phyloP scores from a whole-genome alignment of 2,329 filamentous ascomycete genomes.

The Sporothrix humicola region DNA sequence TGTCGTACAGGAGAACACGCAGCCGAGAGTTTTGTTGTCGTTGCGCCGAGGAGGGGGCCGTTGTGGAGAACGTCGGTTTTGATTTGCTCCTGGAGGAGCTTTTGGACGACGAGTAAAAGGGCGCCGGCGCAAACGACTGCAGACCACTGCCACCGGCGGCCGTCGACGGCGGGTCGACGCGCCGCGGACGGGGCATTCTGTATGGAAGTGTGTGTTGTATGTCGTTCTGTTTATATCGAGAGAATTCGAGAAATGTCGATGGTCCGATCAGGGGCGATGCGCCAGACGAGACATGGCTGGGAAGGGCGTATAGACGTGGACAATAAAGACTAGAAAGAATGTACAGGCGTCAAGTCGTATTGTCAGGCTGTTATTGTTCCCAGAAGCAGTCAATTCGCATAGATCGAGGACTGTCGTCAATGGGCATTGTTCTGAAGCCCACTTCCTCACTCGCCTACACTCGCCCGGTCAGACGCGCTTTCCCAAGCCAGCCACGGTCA shows the following conservation, averaged over 20 bases:
- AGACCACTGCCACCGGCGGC: neutral
- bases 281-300: neutral
- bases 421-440: neutral
- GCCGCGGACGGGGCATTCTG: conserved; percentile 29
- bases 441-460: neutral
- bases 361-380: no score
- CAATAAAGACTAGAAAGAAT: neutral
- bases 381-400: no score
- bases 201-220: neutral
- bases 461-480: neutral
- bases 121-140: neutral
- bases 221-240: neutral
- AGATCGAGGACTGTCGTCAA: neutral
- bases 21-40: conserved; percentile 34
- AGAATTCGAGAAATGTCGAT: neutral
- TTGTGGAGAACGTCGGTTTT: neutral
- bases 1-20: conserved; percentile 45
- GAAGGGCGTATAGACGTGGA: no score
- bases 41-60: neutral
- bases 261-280: conserved; percentile 1
- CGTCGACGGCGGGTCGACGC: neutral
- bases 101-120: neutral
- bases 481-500: neutral
- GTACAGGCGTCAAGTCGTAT: no score
- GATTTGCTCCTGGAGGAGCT: neutral